Conservation (phyloP, 2,329 filamentous ascomycete species). For the Davidsoniella eucalypti region DNA sequence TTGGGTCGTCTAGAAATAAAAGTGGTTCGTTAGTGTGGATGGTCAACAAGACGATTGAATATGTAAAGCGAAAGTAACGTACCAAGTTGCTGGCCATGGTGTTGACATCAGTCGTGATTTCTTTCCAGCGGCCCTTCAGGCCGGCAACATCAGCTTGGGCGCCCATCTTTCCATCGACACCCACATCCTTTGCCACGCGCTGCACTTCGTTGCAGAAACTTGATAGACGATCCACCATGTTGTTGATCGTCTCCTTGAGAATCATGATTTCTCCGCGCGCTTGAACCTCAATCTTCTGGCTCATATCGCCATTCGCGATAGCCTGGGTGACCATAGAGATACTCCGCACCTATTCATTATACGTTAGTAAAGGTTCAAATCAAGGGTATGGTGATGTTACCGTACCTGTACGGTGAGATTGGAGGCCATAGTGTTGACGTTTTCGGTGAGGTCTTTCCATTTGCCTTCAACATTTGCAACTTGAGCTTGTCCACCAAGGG, state of each 20-base stretch:
- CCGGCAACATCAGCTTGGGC: conserved; percentile 90
- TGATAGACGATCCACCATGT: conserved; percentile 92
- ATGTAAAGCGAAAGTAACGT: conserved; percentile 16
- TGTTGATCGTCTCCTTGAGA: conserved; percentile 91
- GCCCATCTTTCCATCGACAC: conserved; percentile 96
- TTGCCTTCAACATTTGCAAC: conserved; percentile 93
- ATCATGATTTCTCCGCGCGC: conserved; percentile 90
- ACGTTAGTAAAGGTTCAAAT: not conserved
- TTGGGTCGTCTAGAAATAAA: conserved; percentile 57
- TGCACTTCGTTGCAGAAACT: conserved; percentile 96
- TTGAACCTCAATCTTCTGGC: conserved; percentile 86
- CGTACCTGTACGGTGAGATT: conserved; percentile 48
- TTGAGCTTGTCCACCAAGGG: conserved; percentile 80
- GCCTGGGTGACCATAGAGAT: conserved; percentile 91
- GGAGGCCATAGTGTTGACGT: conserved; percentile 63
- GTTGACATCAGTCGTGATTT: conserved; percentile 93
- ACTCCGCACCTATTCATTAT: conserved; percentile 50
- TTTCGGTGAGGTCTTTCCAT: conserved; percentile 92
- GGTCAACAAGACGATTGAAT: not conserved
- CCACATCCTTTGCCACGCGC: conserved; percentile 87
- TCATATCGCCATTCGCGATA: conserved; percentile 91
- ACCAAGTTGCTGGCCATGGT: conserved; percentile 64
- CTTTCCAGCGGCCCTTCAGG: conserved; percentile 89
- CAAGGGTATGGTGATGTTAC: too few species aligned
- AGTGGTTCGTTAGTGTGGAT: conserved; percentile 21